Evolutionary conservation across 176 grass and related monocot genomes (phyloP), one percentile per base, ranked within the genome.

Genomic region (Carex pumila): DNA sequence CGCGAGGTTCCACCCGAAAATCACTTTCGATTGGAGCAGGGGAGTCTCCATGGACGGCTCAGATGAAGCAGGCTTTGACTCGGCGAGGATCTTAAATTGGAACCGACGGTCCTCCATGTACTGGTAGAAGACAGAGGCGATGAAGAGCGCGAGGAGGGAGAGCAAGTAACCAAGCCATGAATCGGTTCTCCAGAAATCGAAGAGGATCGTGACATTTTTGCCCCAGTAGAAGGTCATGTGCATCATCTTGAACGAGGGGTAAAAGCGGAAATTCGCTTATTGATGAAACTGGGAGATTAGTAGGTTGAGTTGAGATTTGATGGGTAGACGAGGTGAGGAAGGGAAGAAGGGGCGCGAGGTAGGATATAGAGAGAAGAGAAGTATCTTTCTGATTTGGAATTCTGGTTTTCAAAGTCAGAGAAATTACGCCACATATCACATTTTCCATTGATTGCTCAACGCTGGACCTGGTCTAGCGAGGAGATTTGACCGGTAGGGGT

Each of bases 201-300:
- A 99, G 39, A 99, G 93, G 74, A 99, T 94, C 45, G 93, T 95
- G 15, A 84, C 93, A 22, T 84, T 87, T 49, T 13, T 95, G 83
- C 93, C 96, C 96, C 93, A 99, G 89, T 99, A 99, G 89, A 99
- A 99, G 91, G 96, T 95, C 96, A 99, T 99, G 89, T 99, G 96
- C 96, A 99, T 99, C 96, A 99, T 99, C 83, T 69, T 87, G 61
- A 9, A 29, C 1, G 49, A 79, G 29, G 65, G 79, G 79, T 62
- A 18, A 4, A 5, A 53, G 13, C 2, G 11, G 8, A 32, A 21
- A 18, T 12, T 59, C 1, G 10, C n/a, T 45, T 6, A 17, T 58
- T 7, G 19, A 61, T 68, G 14, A 5, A 41, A 63, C 15, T 3
- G 3, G 55, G 47, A 79, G 39, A 54, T 59, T 36, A 79, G 47